Conservation (phyloP, 2,329 filamentous ascomycete genomes). For the Colletotrichum siamense region DNA sequence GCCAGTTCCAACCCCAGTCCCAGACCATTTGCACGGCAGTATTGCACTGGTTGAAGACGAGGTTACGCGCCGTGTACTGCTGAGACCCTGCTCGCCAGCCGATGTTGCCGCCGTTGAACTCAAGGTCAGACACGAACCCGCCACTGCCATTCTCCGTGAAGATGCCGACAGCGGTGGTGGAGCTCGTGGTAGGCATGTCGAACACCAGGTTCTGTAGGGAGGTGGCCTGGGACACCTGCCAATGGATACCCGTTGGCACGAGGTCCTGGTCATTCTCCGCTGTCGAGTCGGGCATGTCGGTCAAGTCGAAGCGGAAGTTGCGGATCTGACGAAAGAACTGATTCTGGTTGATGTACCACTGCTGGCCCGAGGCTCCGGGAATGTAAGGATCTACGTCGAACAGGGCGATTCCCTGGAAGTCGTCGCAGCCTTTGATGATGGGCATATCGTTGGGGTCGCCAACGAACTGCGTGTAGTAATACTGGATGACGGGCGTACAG, state of each 20-base stretch:
- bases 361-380: constrained; percentile 39
- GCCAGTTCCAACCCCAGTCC: constrained; percentile 72
- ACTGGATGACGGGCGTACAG: constrained; percentile 62
- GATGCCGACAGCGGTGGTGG: constrained; percentile 21
- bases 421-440: neutral
- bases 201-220: constrained; percentile 56
- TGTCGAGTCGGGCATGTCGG: constrained; percentile 48
- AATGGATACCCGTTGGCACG: constrained; percentile 60
- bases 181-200: constrained; percentile 39
- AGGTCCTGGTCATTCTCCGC: constrained; percentile 27
- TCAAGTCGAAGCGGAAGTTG: constrained; percentile 67
- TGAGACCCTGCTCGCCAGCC: constrained; percentile 66
- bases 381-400: constrained; percentile 69
- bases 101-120: constrained; percentile 65
- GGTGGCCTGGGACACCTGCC: constrained; percentile 67
- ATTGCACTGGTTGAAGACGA: constrained; percentile 66
- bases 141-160: constrained; percentile 40
- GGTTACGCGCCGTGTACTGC: constrained; percentile 69
- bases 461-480: constrained; percentile 69
- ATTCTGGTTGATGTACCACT: constrained; percentile 48
- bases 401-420: constrained; percentile 67
- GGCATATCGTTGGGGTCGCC: neutral
- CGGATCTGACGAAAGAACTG: constrained; percentile 70
- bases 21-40: constrained; percentile 71
- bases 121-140: constrained; percentile 62